A percentile compares a stretch with the other conserved stretches of the same genome.
Conservation (phyloP, 129 eudicot genomes). For the Smallanthus sonchifolius region DNA sequence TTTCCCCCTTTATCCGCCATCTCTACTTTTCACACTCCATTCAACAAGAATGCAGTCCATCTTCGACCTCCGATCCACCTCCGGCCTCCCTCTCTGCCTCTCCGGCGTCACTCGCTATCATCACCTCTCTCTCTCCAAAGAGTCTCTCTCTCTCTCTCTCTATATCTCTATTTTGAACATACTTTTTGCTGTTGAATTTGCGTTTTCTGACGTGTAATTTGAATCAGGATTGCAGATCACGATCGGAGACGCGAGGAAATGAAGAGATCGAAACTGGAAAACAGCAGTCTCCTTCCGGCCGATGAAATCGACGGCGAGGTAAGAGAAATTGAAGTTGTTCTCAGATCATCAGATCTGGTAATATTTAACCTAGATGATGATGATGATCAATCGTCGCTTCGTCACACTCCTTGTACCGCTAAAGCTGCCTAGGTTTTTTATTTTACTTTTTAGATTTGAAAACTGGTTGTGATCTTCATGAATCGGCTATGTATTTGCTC, state of each 20-base stretch:
- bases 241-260: constrained; percentile 43
- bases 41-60: constrained; percentile 32
- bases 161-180: neutral
- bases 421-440: constrained; percentile 31
- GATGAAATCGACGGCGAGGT: constrained; percentile 22
- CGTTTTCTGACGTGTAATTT: neutral
- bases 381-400: constrained; percentile 22
- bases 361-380: neutral
- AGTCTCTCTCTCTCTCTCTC: constrained; percentile 25
- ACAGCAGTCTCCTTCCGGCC: neutral
- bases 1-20: neutral
- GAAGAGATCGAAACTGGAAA: constrained; percentile 9
- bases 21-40: neutral
- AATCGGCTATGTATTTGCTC: constrained; percentile 7
- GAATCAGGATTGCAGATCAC: constrained; percentile 43
- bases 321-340: constrained; percentile 5
- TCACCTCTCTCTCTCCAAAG: constrained; percentile 19
- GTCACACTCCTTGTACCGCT: constrained; percentile 22
- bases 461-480: constrained; percentile 21
- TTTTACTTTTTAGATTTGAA: neutral
- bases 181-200: neutral
- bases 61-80: constrained; percentile 25
- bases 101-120: constrained; percentile 29
- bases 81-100: constrained; percentile 44
- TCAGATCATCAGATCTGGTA: constrained; percentile 22